Percentiles rank a stretch among this genome's conserved stretches.
Evolutionary conservation across 495 filamentous ascomycete species (phyloP).

Genomic region (Trichocladium uniseriatum): DNA sequence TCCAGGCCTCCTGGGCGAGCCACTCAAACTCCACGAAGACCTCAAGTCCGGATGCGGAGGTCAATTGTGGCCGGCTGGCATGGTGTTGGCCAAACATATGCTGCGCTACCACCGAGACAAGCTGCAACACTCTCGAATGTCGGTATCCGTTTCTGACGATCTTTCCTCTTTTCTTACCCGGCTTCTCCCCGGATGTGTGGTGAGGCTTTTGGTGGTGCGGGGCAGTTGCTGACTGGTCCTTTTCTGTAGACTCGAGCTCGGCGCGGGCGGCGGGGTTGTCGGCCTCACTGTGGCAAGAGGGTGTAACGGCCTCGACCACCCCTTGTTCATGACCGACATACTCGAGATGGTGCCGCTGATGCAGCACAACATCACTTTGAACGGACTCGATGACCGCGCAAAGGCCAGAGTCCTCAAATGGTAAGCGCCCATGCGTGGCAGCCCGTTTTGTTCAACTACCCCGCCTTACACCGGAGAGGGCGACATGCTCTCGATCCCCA

Average conservation of each 20-base stretch:
- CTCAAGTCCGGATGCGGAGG: constrained; percentile 82
- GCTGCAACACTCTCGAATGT: constrained; percentile 64
- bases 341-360: constrained; percentile 73
- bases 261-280: constrained; percentile 84
- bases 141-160: constrained; percentile 26
- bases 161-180: neutral
- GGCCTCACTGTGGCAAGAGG: constrained; percentile 59
- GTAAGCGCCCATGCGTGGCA: constrained; percentile 33
- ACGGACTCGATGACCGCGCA: constrained; percentile 54
- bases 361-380: constrained; percentile 72
- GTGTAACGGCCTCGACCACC: constrained; percentile 35
- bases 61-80: constrained; percentile 87
- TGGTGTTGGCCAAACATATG: constrained; percentile 77
- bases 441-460: neutral
- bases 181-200: neutral
- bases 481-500: neutral
- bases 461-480: too few species aligned
- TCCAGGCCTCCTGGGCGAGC: constrained; percentile 56
- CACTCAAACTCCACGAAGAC: constrained; percentile 74
- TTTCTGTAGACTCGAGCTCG: constrained; percentile 68
- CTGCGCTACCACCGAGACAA: constrained; percentile 54
- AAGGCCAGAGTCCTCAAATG: constrained; percentile 64
- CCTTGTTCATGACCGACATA: constrained; percentile 77
- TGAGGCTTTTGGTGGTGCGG: neutral
- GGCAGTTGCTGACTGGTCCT: constrained; percentile 7